phyloP scores from a whole-genome alignment of 2,329 filamentous ascomycete species.

The Alternaria burnsii region DNA sequence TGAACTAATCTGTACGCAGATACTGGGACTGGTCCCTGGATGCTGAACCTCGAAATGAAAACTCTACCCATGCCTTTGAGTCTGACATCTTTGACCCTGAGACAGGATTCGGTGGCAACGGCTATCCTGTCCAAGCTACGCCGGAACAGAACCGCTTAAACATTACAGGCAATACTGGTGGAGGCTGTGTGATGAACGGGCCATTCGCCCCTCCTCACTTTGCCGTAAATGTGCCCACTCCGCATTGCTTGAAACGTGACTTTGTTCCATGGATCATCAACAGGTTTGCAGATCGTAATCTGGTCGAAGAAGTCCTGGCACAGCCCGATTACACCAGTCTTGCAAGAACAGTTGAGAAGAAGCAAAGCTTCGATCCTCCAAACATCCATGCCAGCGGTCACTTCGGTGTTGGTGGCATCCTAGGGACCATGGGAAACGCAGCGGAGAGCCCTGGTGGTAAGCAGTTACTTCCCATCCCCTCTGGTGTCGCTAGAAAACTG shows the following conservation, averaged over 20 bases:
- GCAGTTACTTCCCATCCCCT: neutral
- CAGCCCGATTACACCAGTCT: slow-evolving; percentile 43
- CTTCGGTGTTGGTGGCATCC: slow-evolving; percentile 47
- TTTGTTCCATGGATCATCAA: slow-evolving; percentile 38
- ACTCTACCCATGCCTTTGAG: slow-evolving; percentile 21
- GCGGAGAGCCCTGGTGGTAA: slow-evolving; percentile 41
- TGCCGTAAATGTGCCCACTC: slow-evolving; percentile 32
- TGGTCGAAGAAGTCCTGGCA: slow-evolving; percentile 35
- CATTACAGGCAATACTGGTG: slow-evolving; percentile 41
- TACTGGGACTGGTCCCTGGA: slow-evolving; percentile 50
- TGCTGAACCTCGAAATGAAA: slow-evolving; percentile 22
- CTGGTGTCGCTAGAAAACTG: neutral
- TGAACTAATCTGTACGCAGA: neutral
- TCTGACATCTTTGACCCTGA: slow-evolving; percentile 29
- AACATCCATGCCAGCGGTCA: slow-evolving; percentile 47
- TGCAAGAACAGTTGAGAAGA: slow-evolving; percentile 37
- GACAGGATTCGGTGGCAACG: slow-evolving; percentile 48
- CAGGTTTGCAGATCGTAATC: slow-evolving; percentile 21
- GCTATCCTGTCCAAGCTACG: slow-evolving; percentile 37
- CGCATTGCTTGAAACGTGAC: slow-evolving; percentile 43
- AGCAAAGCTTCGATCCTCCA: slow-evolving; percentile 31
- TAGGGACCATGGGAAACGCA: slow-evolving; percentile 46
- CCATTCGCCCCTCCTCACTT: slow-evolving; percentile 37
- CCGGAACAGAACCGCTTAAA: slow-evolving; percentile 35
- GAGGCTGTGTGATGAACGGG: slow-evolving; percentile 45